A percentile compares a stretch with the other conserved stretches of the same genome.
Evolutionary conservation across 2,329 filamentous ascomycete genomes (phyloP).

Genomic region (Zymoseptoria ardabiliae): DNA sequence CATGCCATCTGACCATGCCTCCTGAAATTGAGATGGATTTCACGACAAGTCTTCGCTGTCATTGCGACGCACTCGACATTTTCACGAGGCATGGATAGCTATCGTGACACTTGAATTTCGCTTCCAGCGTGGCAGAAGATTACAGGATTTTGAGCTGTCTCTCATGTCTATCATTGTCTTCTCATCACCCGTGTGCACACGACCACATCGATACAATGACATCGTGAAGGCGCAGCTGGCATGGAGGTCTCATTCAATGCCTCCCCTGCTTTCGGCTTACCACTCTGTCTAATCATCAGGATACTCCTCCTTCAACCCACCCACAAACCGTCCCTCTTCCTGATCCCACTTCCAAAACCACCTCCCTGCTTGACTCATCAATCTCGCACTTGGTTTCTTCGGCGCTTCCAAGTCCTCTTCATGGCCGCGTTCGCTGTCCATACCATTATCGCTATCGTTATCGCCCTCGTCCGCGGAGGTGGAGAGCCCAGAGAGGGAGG

Average conservation of each 20-base stretch:
- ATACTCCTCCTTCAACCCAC: constrained; percentile 75
- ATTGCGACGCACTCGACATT: no score
- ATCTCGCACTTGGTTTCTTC: constrained; percentile 43
- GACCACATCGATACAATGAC: no score
- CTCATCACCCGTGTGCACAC: no score
- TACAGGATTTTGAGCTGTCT: no score
- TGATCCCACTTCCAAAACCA: constrained; percentile 83
- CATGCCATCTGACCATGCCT: no score
- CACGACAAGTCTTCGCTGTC: no score
- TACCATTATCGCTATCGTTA: background rate
- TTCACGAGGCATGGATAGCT: no score
- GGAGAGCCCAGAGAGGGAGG: background rate
- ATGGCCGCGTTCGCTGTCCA: background rate
- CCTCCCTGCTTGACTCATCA: constrained; percentile 67
- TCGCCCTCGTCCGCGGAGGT: background rate
- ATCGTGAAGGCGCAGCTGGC: no score
- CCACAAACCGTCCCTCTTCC: constrained; percentile 62
- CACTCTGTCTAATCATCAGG: constrained; percentile 56
- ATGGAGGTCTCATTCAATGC: background rate
- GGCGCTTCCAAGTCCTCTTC: background rate
- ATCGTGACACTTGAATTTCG: no score
- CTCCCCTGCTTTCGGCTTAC: background rate
- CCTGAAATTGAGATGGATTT: no score
- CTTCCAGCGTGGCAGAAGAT: no score
- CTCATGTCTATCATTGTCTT: no score